Conservation (phyloP, 495 filamentous ascomycete genomes). For the Penicillium pancosmium region DNA sequence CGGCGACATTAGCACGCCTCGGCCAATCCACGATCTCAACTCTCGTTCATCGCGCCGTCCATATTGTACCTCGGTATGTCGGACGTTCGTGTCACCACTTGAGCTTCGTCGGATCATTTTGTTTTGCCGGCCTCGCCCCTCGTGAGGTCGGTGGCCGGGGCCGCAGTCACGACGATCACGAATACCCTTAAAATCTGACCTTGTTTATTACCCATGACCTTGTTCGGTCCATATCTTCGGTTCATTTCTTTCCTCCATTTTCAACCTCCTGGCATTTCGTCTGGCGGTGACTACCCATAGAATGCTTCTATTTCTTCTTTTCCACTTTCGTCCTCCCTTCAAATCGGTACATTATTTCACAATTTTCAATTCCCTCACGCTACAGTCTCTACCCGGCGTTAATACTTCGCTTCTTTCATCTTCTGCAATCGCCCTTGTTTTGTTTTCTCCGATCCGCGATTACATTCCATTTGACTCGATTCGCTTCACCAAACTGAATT, state of each 20-base stretch:
- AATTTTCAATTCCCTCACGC: constrained; percentile 27
- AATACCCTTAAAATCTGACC: constrained; percentile 37
- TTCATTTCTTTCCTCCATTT: constrained; percentile 27
- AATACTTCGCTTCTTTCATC: constrained; percentile 20
- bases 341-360: constrained; percentile 36
- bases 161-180: constrained; percentile 53
- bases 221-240: constrained; percentile 28
- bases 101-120: constrained; percentile 4
- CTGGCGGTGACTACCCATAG: constrained; percentile 38
- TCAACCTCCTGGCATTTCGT: constrained; percentile 34
- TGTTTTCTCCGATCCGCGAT: constrained; percentile 16
- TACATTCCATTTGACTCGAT: not conserved
- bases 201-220: constrained; percentile 41
- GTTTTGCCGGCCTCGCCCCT: not conserved
- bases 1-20: constrained; percentile 36
- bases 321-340: constrained; percentile 16
- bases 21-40: constrained; percentile 21
- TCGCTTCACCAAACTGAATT: constrained; percentile 16
- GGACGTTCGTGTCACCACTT: constrained; percentile 11
- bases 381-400: constrained; percentile 28
- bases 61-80: constrained; percentile 1
- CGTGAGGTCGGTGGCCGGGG: constrained; percentile 16
- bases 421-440: constrained; percentile 20
- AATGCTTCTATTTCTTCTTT: constrained; percentile 29
- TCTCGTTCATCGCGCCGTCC: not conserved